phyloP scores from a whole-genome alignment of 495 filamentous ascomycete species.

The Aspergillus cavernicola region DNA sequence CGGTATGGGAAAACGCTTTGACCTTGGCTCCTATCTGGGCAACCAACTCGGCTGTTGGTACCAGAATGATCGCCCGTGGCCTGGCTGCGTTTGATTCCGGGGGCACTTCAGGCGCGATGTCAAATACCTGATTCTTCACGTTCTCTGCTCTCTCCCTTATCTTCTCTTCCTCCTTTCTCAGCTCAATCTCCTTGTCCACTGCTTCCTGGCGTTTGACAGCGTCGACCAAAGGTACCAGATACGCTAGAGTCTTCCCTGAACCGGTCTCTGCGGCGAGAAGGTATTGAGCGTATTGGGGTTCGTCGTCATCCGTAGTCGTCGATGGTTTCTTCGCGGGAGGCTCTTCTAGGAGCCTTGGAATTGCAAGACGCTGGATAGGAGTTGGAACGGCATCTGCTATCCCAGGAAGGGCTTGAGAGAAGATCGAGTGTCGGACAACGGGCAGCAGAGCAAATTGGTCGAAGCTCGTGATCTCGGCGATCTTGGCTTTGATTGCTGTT shows the following conservation, averaged over 20 bases:
- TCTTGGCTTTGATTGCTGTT: slow-evolving; percentile 60
- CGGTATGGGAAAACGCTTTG: slow-evolving; percentile 74
- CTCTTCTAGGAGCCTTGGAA: slow-evolving; percentile 67
- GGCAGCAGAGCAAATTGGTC: slow-evolving; percentile 73
- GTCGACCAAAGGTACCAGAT: slow-evolving; percentile 77
- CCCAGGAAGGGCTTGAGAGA: slow-evolving; percentile 64
- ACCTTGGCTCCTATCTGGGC: slow-evolving; percentile 73
- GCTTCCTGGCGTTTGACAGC: slow-evolving; percentile 76
- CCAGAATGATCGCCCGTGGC: slow-evolving; percentile 78
- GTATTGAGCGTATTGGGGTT: slow-evolving; percentile 61
- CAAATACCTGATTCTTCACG: slow-evolving; percentile 45
- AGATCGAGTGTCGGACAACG: slow-evolving; percentile 67
- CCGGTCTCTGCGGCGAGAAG: slow-evolving; percentile 94
- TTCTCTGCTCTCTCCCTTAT: slow-evolving; percentile 45
- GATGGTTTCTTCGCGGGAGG: slow-evolving; percentile 24
- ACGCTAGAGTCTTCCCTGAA: slow-evolving; percentile 93
- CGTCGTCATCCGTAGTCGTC: slow-evolving; percentile 26
- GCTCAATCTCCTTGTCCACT: slow-evolving; percentile 52
- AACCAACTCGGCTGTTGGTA: slow-evolving; percentile 95
- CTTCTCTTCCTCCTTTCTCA: slow-evolving; percentile 48
- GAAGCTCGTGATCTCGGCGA: slow-evolving; percentile 70
- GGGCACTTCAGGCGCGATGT: slow-evolving; percentile 52
- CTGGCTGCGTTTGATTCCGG: slow-evolving; percentile 63
- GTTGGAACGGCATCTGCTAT: slow-evolving; percentile 73
- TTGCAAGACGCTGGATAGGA: slow-evolving; percentile 81